A percentile compares a stretch with the other conserved stretches of the same genome.
These are phyloP conservation scores for Yamadazyma taylorii DNA, from an alignment of 1,139 yeast genomes.

Conservation along the genomic window DNA sequence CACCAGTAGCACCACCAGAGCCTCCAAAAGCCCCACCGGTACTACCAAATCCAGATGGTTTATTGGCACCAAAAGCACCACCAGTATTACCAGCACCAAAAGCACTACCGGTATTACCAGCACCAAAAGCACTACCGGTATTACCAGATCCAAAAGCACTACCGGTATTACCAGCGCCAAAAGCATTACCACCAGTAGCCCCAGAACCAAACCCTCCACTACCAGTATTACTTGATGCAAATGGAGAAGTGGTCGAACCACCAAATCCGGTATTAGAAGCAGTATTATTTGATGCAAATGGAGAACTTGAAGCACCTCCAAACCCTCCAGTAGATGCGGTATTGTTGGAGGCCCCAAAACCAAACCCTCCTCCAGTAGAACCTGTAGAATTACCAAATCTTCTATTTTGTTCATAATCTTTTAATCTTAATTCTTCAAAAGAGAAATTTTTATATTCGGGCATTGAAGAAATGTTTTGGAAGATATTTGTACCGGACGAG, in stretches of 20 bases:
- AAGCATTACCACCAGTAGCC: constrained; percentile 14
- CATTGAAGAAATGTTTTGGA: constrained; percentile 81
- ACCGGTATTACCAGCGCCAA: constrained; percentile 26
- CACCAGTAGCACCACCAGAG: constrained; percentile 8
- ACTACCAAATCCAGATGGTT: neutral
- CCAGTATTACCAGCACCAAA: constrained; percentile 12
- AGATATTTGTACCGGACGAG: constrained; percentile 53
- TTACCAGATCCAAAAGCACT: constrained; percentile 14
- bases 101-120: constrained; percentile 15
- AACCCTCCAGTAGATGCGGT: constrained; percentile 17
- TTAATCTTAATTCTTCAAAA: constrained; percentile 83
- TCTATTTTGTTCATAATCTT: constrained; percentile 81
- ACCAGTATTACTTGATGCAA: constrained; percentile 14
- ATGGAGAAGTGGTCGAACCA: constrained; percentile 1
- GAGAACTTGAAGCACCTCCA: constrained; percentile 14
- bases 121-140: constrained; percentile 22
- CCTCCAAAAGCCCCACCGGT: constrained; percentile 8
- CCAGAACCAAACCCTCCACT: constrained; percentile 15
- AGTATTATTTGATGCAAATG: constrained; percentile 3
- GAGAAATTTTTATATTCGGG: constrained; percentile 84
- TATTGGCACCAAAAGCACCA: constrained; percentile 20
- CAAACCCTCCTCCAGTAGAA: constrained; percentile 43
- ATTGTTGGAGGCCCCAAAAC: constrained; percentile 21
- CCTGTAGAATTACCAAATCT: constrained; percentile 49
- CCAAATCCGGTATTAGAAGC: constrained; percentile 1